Evolutionary conservation across 306 rosid species (phyloP), one percentile per base, ranked within the genome.

Genomic region (Quercus ilex): DNA sequence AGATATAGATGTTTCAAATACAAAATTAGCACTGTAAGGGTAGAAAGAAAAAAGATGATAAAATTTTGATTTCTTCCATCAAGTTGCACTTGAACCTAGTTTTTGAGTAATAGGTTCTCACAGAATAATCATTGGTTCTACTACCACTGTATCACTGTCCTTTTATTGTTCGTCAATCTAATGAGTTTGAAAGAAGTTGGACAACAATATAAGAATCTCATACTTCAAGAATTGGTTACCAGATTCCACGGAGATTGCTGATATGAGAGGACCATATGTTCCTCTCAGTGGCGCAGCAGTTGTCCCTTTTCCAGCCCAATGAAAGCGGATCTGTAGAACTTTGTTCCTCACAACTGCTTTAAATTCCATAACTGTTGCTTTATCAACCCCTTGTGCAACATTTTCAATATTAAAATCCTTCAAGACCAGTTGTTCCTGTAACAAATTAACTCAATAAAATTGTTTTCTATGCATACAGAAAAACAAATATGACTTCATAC

Each of bases 231-330:
- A 23, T 21, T 14, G 31, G 41, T 84, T 82, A 90, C 97, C 86
- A 59, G 97, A 88, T 84, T 83, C 81, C 80, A 90, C 69, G 4
- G 92, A 87, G 78, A 92, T 77, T 70, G 90, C 91, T 75, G 91
- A 88, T 81, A 92, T 77, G 46, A 92, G 90, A 74, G 93, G 89
- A 79, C 97, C 97, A 83, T 92, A 90, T 20, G 28, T 81, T 77
- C 90, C 91, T 68, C 64, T 4, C 43, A 1, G 31, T 33, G 97
- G 94, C 71, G 73, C 35, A 71, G 77, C 81, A 68, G 83, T 80
- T 67, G 92, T 92, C 56, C 97, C 97, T 76, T 88, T 92, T 71
- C 92, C 94, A 69, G 94, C 89, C 92, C 92, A 91, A 62, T 86
- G 82, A 43, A 91, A 88, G 30, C 83, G 92, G 52, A 88, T 84